Evolutionary conservation across 23 red algal genomes (phyloP).

Genomic region (Gracilaria caudata): DNA sequence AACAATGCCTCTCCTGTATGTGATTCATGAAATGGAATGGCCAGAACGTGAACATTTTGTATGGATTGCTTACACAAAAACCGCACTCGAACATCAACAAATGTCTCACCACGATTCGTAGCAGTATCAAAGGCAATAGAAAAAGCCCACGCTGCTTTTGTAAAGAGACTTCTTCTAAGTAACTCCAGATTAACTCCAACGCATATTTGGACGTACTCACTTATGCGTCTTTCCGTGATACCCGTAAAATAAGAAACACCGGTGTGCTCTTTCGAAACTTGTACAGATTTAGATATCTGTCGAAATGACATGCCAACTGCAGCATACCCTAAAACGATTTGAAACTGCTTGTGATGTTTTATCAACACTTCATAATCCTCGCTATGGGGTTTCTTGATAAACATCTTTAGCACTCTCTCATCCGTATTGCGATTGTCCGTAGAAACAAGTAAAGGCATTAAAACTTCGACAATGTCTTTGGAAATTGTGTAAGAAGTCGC

Average conservation of each 20-base stretch:
- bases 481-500: background rate
- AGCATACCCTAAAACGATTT: background rate
- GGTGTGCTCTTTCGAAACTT: background rate
- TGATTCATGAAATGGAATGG: background rate
- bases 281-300: background rate
- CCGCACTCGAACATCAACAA: background rate
- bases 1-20: background rate
- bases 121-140: background rate
- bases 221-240: background rate
- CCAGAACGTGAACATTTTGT: background rate
- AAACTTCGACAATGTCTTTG: background rate
- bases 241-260: background rate
- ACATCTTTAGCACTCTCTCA: background rate
- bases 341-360: background rate
- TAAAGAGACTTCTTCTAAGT: background rate
- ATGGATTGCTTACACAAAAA: background rate
- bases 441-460: background rate
- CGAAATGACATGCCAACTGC: background rate
- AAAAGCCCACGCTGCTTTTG: background rate
- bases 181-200: background rate
- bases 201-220: background rate
- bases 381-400: background rate
- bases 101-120: background rate
- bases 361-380: background rate
- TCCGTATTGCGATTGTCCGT: background rate